Base-by-base conservation (phyloP, 164 flowering plant species). In the Chimonanthus salicifolius region DNA sequence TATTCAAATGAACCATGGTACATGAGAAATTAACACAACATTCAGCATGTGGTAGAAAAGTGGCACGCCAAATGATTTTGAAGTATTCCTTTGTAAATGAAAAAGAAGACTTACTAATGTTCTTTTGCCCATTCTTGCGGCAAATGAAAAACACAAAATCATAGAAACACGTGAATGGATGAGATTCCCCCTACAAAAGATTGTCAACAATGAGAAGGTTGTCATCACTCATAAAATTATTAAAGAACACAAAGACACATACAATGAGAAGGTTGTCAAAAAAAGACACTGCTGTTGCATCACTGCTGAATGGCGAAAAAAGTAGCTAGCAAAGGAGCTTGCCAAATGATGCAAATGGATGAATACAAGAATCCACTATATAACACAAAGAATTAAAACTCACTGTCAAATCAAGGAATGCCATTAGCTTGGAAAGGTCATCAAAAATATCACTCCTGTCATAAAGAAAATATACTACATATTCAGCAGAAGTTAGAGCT, bases 111-210 rank as follows among this genome's bases (percentile, higher is more conserved):
- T 90, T 84, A 94, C 98, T 79, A 72, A 95, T 88, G 77, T 84
- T 95, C 84, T 89, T 95, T 77, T 95, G 98, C 70, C 92, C 92
- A 80, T 85, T 89, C 83, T 93, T 94, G 43, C 98, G 92, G 76
- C 94, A 93, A 73, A 93, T 80, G 83, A 93, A 92, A 87, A 88
- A 95, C 45, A 93, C 95, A 85, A 93, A 93, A 72, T 86, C 90
- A 84, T 95, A 95, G 83, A 95, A 93, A 71, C 88, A 82, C 18
- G 89, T 77, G 78, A 95, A 95, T 72, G 85, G 88, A 13, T 83
- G 82, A 68, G 85, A 90, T 71, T 92, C 96, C 46, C 70, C 92
- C 98, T 95, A 77, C 64, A 82, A 72, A 78, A 73, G 49, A 48
- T 76, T 64, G 44, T 16, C 54, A 71, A 67, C 5, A 54, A 20